Evolutionary conservation across 371 early-diverging fungal species (phyloP), one percentile per base, ranked within the genome.

Genomic region (Mucor circinelloides): DNA sequence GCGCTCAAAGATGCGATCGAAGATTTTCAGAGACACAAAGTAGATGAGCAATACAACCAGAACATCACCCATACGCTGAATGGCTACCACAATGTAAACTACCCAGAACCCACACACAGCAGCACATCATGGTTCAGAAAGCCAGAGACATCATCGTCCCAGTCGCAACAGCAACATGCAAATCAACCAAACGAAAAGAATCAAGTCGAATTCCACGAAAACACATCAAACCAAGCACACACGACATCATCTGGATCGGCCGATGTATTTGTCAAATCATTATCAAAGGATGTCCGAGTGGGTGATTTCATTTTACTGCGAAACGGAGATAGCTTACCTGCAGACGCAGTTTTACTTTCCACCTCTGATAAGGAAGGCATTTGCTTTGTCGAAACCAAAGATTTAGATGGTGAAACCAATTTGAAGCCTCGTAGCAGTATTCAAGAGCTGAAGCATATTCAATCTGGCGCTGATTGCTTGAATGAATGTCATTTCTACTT

Each of bases 331-430:
- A 81, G 91, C 15, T 87, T 97, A 7, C 98, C 99, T 12, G 97
- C 99, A 5, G 99, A 99, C 76, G 80, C 92, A 21, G 78, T 96
- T 12, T 75, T 97, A 23, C 79, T 98, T 30, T 85, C 94, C 3
- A 90, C 94, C 1, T 89, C 92, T 7, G 91, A 94, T 56, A 79
- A 78, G 54, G 65, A 69, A n/a, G 90, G 89, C 2, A 68, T 89
- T 13, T 95, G 94, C 72, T 98, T 88, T 79, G 88, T 98, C 17
- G 98, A 98, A 72, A 98, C 98, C 6, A 94, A 93, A 69, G 95
- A 95, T 75, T 74, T 99, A 55, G 98, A 99, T 78, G 99, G 99
- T 21, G 99, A 99, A 77, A 95, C 95, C 19, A 97, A 97, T 72
- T 80, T 98, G 19, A 98, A 98, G 79, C 84, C 90, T 27, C 85